Conservation (phyloP, 2,329 filamentous ascomycete genomes). For the Trichocomaceae sp. region DNA sequence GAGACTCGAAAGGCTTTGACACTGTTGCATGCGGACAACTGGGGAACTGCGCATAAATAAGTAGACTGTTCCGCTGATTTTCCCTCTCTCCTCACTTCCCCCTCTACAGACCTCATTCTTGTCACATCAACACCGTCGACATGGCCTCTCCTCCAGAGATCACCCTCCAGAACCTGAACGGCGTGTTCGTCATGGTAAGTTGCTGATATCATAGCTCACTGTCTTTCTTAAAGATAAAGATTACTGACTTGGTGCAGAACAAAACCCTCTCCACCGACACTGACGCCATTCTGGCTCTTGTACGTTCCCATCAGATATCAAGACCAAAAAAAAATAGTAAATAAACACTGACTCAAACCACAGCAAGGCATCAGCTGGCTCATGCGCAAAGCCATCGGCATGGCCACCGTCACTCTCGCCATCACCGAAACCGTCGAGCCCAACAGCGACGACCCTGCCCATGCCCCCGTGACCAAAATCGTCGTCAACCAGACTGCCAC, state of each 20-base stretch:
- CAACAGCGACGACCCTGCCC: constrained; percentile 33
- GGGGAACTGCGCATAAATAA: background rate
- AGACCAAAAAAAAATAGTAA: too few species aligned
- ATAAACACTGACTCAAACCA: constrained; percentile 2
- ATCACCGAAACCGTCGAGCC: constrained; percentile 50
- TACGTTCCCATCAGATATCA: constrained; percentile 19
- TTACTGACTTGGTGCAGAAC: constrained; percentile 51
- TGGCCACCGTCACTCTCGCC: constrained; percentile 62
- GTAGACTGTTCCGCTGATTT: background rate
- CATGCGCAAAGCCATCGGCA: constrained; percentile 62
- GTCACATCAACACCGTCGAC: background rate
- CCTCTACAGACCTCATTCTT: too few species aligned
- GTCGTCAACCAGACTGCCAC: constrained; percentile 66
- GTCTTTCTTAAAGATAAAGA: background rate
- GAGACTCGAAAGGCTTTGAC: background rate
- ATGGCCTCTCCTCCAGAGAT: constrained; percentile 68
- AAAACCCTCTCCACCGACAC: constrained; percentile 62
- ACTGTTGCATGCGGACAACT: background rate
- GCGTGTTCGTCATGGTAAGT: constrained; percentile 62
- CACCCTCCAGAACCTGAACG: constrained; percentile 61
- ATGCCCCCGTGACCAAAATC: constrained; percentile 50
- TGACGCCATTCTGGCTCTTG: constrained; percentile 61
- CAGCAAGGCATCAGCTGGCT: constrained; percentile 65
- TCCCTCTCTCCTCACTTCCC: background rate
- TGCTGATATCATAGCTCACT: background rate